phyloP scores from a whole-genome alignment of 2,329 filamentous ascomycete species.

The Leptoxyphium fumago region DNA sequence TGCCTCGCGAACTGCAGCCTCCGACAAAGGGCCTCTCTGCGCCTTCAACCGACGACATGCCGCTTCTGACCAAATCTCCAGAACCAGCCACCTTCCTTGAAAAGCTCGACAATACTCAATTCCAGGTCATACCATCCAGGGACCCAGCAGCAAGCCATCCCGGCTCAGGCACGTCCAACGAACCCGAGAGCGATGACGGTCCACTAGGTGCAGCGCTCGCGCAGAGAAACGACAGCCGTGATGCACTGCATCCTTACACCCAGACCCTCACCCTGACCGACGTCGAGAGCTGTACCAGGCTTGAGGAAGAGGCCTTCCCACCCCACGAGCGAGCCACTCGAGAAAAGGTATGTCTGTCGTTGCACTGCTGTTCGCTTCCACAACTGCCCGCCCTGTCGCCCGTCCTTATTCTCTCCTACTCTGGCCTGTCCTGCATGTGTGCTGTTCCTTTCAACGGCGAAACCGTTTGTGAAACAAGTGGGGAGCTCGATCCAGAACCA shows the following conservation, averaged over 20 bases:
- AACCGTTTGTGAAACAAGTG: too few species aligned
- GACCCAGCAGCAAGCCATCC: neutral
- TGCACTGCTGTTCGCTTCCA: neutral
- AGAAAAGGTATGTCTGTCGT: slow-evolving; percentile 40
- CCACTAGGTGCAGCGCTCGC: neutral
- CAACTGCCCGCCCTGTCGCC: neutral
- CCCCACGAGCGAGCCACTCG: slow-evolving; percentile 40
- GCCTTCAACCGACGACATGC: slow-evolving; percentile 21
- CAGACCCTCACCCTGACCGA: slow-evolving; percentile 55
- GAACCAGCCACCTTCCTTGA: neutral
- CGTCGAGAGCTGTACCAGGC: slow-evolving; percentile 44
- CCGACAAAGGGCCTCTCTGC: slow-evolving; percentile 17
- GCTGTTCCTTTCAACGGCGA: too few species aligned
- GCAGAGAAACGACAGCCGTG: slow-evolving; percentile 18
- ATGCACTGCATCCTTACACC: slow-evolving; percentile 58
- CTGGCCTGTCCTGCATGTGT: too few species aligned
- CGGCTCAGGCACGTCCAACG: neutral
- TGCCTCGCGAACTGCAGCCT: slow-evolving; percentile 28
- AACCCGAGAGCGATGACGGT: slow-evolving; percentile 2
- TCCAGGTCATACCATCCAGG: neutral
- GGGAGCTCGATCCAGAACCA: too few species aligned
- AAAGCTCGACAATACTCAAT: neutral
- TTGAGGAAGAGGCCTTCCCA: slow-evolving; percentile 45
- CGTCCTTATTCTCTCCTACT: neutral
- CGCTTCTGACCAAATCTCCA: slow-evolving; percentile 21